Evolutionary conservation across 306 rosid species (phyloP), one percentile per base, ranked within the genome.

Genomic region (Mimosa pudica): DNA sequence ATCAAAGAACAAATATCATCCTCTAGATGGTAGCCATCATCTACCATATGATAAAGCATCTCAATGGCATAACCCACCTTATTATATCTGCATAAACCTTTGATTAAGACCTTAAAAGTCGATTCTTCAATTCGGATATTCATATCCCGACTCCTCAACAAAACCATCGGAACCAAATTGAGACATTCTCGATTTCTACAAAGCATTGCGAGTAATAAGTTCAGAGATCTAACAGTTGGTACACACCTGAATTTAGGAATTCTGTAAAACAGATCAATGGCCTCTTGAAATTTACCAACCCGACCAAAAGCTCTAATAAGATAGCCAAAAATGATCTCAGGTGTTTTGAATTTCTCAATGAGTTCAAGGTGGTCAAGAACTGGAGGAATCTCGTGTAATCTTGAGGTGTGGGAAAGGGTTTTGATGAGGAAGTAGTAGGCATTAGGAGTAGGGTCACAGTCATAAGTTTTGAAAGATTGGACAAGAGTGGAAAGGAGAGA

Each of bases 181-280:
- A 94, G 82, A 44, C 84, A 80, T 51, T 87, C 90, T 2, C 48
- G 74, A 66, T 83, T 88, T 51, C 84, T 74, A 81, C 92, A 89
- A 70, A 92, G 96, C 84, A 88, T 82, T 20, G 80, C 87, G 35
- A 94, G 79, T 82, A 92, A 38, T 80, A 92, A 73, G 71, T 92
- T 87, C 82, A 94, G 84, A 1, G 92, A 87, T 12, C 82, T 71
- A 60, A 82, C 87, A 80, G 94, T 87, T 83, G 93, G 97, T 11
- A 82, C 85, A 80, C 98, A 89, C 84, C 97, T 92, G 77, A 90
- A 88, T 84, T 81, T 85, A 47, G 93, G 96, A 20, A 92, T 88
- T 42, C 92, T 80, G 49, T 16, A 79, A 63, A 90, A 94, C 67
- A 94, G 36, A 71, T 86, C 82, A 80, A 94, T 55, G 63, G 93